A percentile compares a stretch with the other conserved stretches of the same genome.
phyloP scores from a whole-genome alignment of 768 basidiomycete genomes.

The Russula compacta region DNA sequence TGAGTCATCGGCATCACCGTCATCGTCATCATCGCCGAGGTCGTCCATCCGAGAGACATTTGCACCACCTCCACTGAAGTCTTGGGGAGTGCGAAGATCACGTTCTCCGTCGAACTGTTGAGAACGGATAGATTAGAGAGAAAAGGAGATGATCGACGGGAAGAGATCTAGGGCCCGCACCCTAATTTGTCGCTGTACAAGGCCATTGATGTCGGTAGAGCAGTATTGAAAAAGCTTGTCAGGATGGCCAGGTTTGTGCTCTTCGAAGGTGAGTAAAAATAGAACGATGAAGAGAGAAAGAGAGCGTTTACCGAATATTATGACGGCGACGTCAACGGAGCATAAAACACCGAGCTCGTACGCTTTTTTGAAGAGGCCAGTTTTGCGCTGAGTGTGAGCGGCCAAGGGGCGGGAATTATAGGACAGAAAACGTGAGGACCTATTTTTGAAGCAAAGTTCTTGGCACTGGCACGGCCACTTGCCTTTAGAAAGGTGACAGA shows the following conservation, averaged over 20 bases:
- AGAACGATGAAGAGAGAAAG: constrained; percentile 17
- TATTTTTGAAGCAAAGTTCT: constrained; percentile 27
- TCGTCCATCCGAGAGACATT: constrained; percentile 30
- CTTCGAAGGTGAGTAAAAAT: constrained; percentile 28
- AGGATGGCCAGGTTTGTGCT: constrained; percentile 72
- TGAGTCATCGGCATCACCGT: constrained; percentile 15
- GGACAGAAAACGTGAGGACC: constrained; percentile 40
- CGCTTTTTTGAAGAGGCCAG: constrained; percentile 85
- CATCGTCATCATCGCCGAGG: constrained; percentile 29
- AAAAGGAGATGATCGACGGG: neutral
- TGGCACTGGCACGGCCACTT: constrained; percentile 27
- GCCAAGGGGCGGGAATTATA: constrained; percentile 32
- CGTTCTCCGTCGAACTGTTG: constrained; percentile 43
- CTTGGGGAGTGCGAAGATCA: constrained; percentile 40
- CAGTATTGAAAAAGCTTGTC: constrained; percentile 77
- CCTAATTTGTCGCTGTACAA: constrained; percentile 59
- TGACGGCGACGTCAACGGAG: constrained; percentile 81
- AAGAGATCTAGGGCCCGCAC: constrained; percentile 26
- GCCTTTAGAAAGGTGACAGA: constrained; percentile 89
- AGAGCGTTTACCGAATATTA: constrained; percentile 60
- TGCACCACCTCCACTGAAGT: constrained; percentile 33
- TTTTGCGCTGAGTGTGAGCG: constrained; percentile 55
- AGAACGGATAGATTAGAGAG: neutral
- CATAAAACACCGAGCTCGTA: constrained; percentile 88
- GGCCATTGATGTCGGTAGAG: constrained; percentile 58